Conservation (phyloP, 345 rosid species). For the Citrus trifoliata region DNA sequence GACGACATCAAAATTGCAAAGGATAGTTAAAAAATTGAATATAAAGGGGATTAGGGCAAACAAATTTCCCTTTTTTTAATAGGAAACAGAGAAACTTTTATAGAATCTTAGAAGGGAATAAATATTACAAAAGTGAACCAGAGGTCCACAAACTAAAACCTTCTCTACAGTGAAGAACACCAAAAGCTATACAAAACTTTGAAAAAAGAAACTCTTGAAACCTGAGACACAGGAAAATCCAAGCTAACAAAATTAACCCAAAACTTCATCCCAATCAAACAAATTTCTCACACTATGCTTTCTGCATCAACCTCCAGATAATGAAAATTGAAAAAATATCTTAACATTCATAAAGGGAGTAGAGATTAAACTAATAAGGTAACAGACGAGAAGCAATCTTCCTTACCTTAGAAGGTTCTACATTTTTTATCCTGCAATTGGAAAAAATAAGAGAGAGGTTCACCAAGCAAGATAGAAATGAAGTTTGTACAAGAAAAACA, state of each 20-base stretch:
- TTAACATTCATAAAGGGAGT: neutral
- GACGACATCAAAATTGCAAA: slow-evolving; percentile 15
- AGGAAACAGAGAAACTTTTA: neutral
- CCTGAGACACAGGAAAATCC: too few relatives aligned
- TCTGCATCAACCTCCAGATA: neutral
- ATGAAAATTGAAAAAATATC: neutral
- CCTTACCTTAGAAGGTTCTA: slow-evolving; percentile 74
- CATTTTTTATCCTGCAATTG: slow-evolving; percentile 71
- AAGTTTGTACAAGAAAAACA: neutral
- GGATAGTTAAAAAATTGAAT: neutral
- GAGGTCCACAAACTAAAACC: too few relatives aligned
- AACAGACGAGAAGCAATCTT: slow-evolving; percentile 5
- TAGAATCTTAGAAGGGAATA: too few relatives aligned
- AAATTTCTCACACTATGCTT: neutral
- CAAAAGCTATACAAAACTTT: too few relatives aligned
- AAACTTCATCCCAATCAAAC: neutral
- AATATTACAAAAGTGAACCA: too few relatives aligned
- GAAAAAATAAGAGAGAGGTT: slow-evolving; percentile 6
- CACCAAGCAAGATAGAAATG: too few relatives aligned
- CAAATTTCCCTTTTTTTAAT: too few relatives aligned
- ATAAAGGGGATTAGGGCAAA: too few relatives aligned
- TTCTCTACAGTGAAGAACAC: too few relatives aligned
- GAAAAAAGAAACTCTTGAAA: too few relatives aligned
- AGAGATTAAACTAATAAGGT: neutral
- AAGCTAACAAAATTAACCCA: too few relatives aligned